Percentiles rank a stretch among this genome's conserved stretches.
Evolutionary conservation across 441 rosid species (phyloP).

Genomic region (Monsonia emarginata): DNA sequence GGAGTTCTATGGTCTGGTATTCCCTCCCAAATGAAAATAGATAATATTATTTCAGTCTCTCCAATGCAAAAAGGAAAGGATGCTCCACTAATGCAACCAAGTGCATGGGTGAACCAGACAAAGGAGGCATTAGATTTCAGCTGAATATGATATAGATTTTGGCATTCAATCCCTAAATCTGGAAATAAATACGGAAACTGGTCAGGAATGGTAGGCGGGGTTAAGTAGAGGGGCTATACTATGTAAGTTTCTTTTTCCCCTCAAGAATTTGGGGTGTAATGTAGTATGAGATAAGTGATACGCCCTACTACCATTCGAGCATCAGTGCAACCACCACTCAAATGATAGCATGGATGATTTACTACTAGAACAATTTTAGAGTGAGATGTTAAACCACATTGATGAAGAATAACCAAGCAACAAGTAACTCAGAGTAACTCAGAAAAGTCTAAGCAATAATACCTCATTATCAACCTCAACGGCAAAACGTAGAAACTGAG

Average conservation of each 20-base stretch:
- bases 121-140: neutral
- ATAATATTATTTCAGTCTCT: neutral
- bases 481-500: neutral
- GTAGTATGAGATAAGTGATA: neutral
- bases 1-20: neutral
- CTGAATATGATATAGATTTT: neutral
- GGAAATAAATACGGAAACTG: neutral
- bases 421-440: neutral
- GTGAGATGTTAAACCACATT: neutral
- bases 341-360: neutral
- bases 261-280: neutral
- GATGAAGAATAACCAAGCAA: neutral
- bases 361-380: neutral
- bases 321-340: neutral
- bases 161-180: neutral
- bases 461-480: slow-evolving; percentile 5
- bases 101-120: neutral
- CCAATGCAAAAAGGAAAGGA: neutral
- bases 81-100: neutral
- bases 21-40: neutral
- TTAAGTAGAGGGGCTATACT: neutral
- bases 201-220: neutral
- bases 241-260: neutral
- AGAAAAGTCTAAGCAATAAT: neutral
- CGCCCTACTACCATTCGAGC: neutral